Conservation (phyloP, 495 filamentous ascomycete genomes). For the Corynascus novoguineensis region DNA sequence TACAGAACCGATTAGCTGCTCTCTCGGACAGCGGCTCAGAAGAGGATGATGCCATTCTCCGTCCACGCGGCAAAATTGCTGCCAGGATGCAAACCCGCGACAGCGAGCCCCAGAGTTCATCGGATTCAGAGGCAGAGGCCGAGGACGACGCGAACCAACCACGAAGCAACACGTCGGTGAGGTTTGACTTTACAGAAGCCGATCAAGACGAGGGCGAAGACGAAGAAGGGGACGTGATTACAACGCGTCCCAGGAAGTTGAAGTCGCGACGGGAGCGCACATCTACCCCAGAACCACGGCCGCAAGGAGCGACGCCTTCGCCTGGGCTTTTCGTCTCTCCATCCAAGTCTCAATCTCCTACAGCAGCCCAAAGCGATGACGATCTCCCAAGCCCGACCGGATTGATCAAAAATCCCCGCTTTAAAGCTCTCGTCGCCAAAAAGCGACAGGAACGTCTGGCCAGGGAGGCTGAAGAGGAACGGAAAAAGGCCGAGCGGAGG, state of each 20-base stretch:
- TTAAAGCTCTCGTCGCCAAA: conserved; percentile 62
- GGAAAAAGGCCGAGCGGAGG: conserved; percentile 44
- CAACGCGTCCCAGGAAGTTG: conserved; percentile 29
- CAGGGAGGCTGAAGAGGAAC: conserved; percentile 52
- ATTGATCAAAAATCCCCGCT: conserved; percentile 48
- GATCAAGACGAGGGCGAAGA: conserved; percentile 24
- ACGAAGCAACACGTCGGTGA: conserved; percentile 11
- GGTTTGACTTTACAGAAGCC: conserved; percentile 19
- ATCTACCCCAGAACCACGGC: conserved; percentile 28
- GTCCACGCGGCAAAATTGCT: conserved; percentile 66
- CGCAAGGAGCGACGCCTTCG: conserved; percentile 22
- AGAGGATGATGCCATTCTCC: conserved; percentile 42
- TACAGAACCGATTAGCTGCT: conserved; percentile 4
- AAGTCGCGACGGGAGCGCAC: conserved; percentile 32
- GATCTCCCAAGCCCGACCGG: conserved; percentile 41
- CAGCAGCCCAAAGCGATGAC: conserved; percentile 38
- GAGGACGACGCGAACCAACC: conserved; percentile 7
- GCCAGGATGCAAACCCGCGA: conserved; percentile 52
- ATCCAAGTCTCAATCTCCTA: conserved; percentile 19
- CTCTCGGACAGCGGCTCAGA: conserved; percentile 20
- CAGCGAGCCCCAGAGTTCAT: conserved; percentile 17
- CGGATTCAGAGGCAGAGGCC: conserved; percentile 19
- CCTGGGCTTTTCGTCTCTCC: conserved; percentile 42
- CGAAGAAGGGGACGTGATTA: conserved; percentile 27
- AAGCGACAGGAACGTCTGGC: conserved; percentile 66